phyloP scores from a whole-genome alignment of 148 eudicot species.

The Simmondsia chinensis region DNA sequence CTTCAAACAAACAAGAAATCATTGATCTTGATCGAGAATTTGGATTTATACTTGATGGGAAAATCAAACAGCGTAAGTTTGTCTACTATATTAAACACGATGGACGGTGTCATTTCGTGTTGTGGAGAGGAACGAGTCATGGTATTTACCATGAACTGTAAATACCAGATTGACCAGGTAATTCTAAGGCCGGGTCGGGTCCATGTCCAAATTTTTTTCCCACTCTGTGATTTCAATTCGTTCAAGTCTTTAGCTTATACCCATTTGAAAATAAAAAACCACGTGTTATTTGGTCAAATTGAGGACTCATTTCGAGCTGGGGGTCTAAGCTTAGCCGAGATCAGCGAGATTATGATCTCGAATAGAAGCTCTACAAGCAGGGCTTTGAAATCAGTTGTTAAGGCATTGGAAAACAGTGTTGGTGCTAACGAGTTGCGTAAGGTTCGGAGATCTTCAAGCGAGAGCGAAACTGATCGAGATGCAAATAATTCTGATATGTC shows the following conservation, averaged over 20 bases:
- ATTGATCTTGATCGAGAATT: constrained; percentile 51
- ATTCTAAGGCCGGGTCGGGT: constrained; percentile 56
- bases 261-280: constrained; percentile 55
- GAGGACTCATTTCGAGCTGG: constrained; percentile 51
- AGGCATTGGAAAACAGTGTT: constrained; percentile 24
- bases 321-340: constrained; percentile 41
- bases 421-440: constrained; percentile 4
- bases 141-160: constrained; percentile 65
- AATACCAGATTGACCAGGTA: constrained; percentile 36
- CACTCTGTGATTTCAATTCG: constrained; percentile 47
- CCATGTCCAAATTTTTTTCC: constrained; percentile 57
- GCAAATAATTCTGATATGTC: constrained; percentile 21
- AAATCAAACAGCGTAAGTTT: constrained; percentile 40
- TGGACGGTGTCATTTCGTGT: constrained; percentile 64
- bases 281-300: constrained; percentile 51
- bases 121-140: constrained; percentile 66
- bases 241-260: constrained; percentile 50
- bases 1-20: constrained; percentile 44
- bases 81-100: constrained; percentile 42
- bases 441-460: constrained; percentile 1
- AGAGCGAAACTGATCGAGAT: constrained; percentile 13
- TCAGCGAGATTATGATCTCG: constrained; percentile 67
- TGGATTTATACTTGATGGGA: constrained; percentile 36
- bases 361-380: constrained; percentile 50
- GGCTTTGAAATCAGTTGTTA: constrained; percentile 48